Evolutionary conservation across 352 stramenopile genomes (phyloP).

Genomic region (Phytophthora pinifolia): DNA sequence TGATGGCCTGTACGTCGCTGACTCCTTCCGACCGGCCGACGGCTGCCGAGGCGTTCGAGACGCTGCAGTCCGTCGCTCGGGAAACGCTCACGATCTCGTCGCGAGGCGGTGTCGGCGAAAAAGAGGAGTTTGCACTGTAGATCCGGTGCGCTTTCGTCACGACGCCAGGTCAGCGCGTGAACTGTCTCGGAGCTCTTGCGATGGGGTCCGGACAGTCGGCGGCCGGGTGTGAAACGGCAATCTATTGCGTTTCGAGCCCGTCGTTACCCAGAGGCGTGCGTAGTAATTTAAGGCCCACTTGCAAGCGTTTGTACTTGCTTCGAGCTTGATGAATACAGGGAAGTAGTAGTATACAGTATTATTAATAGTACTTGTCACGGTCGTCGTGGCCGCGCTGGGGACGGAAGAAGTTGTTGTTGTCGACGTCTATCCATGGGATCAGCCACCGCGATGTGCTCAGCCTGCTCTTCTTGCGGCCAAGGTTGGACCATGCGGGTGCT

Average conservation of each 20-base stretch:
- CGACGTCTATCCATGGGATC: constrained; percentile 19
- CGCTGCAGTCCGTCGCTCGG: constrained; percentile 30
- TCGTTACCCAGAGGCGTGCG: neutral
- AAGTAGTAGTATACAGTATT: too few relatives aligned
- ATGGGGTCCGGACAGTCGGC: constrained; percentile 12
- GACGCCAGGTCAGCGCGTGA: constrained; percentile 12
- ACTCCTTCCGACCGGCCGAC: constrained; percentile 35
- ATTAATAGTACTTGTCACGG: too few relatives aligned
- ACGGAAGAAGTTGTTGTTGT: constrained; percentile 7
- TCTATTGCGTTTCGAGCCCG: too few relatives aligned
- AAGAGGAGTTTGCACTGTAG: constrained; percentile 29
- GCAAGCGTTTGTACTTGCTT: too few relatives aligned
- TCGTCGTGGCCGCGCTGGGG: too few relatives aligned
- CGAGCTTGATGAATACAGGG: too few relatives aligned
- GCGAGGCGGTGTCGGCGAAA: constrained; percentile 13
- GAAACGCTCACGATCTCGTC: constrained; percentile 34
- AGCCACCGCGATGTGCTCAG: constrained; percentile 23
- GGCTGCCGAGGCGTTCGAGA: constrained; percentile 33
- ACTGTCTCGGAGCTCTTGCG: constrained; percentile 15
- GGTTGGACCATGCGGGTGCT: constrained; percentile 25
- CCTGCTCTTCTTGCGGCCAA: constrained; percentile 15
- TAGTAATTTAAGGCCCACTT: constrained; percentile 12
- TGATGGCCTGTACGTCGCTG: constrained; percentile 37
- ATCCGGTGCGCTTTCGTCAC: constrained; percentile 22
- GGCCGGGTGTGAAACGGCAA: constrained; percentile 8